phyloP scores from a whole-genome alignment of 208 protist species.

The Wallacemonas sp. region DNA sequence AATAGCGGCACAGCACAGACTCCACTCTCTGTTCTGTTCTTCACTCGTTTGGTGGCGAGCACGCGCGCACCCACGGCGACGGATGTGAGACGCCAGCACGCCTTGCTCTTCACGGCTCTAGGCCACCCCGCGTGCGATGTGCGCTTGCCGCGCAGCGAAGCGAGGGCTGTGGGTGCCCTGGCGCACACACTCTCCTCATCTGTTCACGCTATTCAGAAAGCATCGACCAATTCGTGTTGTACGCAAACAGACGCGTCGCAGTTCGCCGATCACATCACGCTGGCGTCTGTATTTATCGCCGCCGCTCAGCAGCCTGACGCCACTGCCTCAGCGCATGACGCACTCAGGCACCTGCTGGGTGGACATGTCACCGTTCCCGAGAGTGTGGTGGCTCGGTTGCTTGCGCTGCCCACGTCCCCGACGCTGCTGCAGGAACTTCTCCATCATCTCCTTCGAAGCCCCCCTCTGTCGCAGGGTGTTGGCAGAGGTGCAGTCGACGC shows the following conservation, averaged over 20 bases:
- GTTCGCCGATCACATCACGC: not conserved
- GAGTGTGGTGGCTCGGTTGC: not conserved
- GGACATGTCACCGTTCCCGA: not conserved
- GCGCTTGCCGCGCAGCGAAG: not conserved
- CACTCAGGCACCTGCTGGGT: not conserved
- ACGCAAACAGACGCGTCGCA: not conserved
- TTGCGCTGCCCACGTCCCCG: constrained; percentile 3
- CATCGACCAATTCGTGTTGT: too few species aligned
- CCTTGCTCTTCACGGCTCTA: constrained; percentile 7
- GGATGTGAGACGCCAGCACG: constrained; percentile 6
- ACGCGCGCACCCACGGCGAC: not conserved
- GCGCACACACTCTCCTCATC: not conserved
- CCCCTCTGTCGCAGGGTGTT: too few species aligned
- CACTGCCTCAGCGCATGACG: not conserved
- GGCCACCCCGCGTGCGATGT: constrained; percentile 2
- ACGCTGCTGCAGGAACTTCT: constrained; percentile 23
- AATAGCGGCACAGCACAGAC: too few species aligned
- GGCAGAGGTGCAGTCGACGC: constrained; percentile 18
- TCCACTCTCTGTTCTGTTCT: too few species aligned
- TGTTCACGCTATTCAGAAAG: too few species aligned
- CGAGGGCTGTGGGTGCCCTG: not conserved
- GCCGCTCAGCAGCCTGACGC: not conserved
- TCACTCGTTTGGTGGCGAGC: too few species aligned
- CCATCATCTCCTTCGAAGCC: constrained; percentile 15
- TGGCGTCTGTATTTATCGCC: not conserved